Evolutionary conservation across 345 rosid species (phyloP).

Genomic region (Brassica juncea): DNA sequence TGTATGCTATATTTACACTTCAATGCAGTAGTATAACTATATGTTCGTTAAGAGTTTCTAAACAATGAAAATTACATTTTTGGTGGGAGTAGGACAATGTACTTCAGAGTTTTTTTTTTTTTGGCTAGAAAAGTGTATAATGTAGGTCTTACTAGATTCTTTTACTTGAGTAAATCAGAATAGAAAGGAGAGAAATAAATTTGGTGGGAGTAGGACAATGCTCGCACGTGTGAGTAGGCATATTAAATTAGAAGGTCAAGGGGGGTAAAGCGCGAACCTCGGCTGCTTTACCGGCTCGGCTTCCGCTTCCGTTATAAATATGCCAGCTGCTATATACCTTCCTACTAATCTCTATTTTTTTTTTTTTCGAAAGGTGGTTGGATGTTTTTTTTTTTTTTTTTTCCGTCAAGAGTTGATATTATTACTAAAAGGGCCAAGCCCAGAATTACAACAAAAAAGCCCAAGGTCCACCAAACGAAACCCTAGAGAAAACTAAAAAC

Average conservation of each 20-base stretch:
- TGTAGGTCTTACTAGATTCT: background rate
- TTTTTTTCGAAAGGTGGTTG: too few species aligned
- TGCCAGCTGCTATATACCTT: constrained; percentile 3
- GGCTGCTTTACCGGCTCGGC: constrained; percentile 63
- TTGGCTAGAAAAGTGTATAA: background rate
- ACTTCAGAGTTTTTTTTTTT: background rate
- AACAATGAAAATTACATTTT: background rate
- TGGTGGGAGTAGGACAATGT: background rate
- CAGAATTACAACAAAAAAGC: too few species aligned
- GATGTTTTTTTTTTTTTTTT: too few species aligned
- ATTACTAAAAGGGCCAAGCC: too few species aligned
- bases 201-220: constrained; percentile 24
- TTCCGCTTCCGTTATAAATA: constrained; percentile 9
- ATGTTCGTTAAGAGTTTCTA: background rate
- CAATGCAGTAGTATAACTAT: background rate
- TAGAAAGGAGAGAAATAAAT: background rate
- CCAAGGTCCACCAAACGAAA: too few species aligned
- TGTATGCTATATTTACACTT: background rate
- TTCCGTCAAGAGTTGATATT: too few species aligned
- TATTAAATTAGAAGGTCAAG: constrained; percentile 32
- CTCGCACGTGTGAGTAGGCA: constrained; percentile 62
- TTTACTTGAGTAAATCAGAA: background rate
- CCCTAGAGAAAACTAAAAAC: too few species aligned
- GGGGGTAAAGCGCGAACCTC: constrained; percentile 49
- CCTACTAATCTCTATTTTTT: constrained; percentile 7